phyloP scores from a whole-genome alignment of 208 protist genomes.

The Leishmania aethiopica region DNA sequence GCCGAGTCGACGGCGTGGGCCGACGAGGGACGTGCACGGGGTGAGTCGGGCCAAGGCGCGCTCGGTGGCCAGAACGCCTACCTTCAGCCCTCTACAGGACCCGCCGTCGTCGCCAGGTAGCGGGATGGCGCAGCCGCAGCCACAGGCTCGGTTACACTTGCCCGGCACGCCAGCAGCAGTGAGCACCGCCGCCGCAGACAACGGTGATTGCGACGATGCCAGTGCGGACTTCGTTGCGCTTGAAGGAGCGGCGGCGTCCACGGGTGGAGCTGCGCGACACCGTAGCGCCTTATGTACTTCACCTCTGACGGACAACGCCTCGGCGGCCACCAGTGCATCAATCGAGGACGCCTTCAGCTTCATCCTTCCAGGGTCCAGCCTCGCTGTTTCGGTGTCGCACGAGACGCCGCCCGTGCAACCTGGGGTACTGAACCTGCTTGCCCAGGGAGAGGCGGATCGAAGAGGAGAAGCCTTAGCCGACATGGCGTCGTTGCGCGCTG shows the following conservation, averaged over 20 bases:
- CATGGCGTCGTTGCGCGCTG: conserved; percentile 34
- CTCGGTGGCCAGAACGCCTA: neutral
- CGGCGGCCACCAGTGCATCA: neutral
- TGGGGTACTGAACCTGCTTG: conserved; percentile 16
- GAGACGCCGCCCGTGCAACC: conserved; percentile 11
- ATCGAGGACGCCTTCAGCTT: conserved; percentile 25
- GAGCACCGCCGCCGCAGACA: neutral
- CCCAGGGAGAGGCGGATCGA: conserved; percentile 21
- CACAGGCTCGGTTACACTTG: neutral
- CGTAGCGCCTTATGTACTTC: neutral
- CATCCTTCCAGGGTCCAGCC: conserved; percentile 38
- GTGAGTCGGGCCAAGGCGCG: neutral
- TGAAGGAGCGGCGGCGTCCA: neutral
- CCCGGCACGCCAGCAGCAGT: neutral
- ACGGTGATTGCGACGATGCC: neutral
- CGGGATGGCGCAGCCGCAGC: neutral
- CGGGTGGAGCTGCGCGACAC: neutral
- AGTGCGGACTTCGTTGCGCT: neutral
- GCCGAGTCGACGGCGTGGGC: neutral
- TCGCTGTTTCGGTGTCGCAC: conserved; percentile 22
- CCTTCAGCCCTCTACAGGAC: neutral
- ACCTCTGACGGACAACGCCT: neutral
- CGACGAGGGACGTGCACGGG: neutral
- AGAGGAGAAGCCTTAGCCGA: conserved; percentile 20
- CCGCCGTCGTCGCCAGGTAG: neutral